Conservation (phyloP, 2,329 filamentous ascomycete genomes). For the Cercospora berteroae region DNA sequence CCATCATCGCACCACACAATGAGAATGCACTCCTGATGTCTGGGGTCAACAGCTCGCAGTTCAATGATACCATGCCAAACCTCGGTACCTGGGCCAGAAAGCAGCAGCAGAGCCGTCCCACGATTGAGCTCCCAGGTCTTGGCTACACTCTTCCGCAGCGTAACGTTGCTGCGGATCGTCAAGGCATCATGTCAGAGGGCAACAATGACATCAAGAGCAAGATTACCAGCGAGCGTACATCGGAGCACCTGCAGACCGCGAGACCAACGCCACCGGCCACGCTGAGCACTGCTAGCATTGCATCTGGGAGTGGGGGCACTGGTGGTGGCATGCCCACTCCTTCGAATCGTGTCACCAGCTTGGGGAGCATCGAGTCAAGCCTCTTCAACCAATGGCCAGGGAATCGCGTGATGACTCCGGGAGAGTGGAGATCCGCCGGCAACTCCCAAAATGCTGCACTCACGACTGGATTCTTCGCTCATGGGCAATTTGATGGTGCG, state of each 20-base stretch:
- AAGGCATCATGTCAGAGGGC: conserved; percentile 19
- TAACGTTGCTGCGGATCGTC: conserved; percentile 23
- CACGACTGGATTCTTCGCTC: conserved; percentile 35
- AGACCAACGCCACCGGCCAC: conserved; percentile 18
- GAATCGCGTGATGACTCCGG: conserved; percentile 35
- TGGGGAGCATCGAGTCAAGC: conserved; percentile 33
- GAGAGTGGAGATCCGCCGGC: conserved; percentile 37
- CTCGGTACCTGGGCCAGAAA: conserved; percentile 37
- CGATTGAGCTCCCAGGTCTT: conserved; percentile 10
- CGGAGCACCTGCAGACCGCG: conserved; percentile 9
- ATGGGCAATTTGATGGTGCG: conserved; percentile 37
- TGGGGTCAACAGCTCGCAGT: conserved; percentile 30
- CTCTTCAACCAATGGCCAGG: conserved; percentile 28
- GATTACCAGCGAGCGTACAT: neutral
- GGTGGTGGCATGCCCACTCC: conserved; percentile 20
- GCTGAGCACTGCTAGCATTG: conserved; percentile 23
- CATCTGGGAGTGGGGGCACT: conserved; percentile 20
- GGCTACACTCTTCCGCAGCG: conserved; percentile 29
- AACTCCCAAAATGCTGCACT: conserved; percentile 36
- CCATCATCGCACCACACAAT: conserved; percentile 34
- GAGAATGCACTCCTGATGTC: conserved; percentile 37
- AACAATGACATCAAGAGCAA: conserved; percentile 12
- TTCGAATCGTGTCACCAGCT: conserved; percentile 28
- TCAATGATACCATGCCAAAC: conserved; percentile 28
- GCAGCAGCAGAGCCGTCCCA: conserved; percentile 13